phyloP scores from a whole-genome alignment of 2,329 filamentous ascomycete genomes.

The Botrytis byssoidea region DNA sequence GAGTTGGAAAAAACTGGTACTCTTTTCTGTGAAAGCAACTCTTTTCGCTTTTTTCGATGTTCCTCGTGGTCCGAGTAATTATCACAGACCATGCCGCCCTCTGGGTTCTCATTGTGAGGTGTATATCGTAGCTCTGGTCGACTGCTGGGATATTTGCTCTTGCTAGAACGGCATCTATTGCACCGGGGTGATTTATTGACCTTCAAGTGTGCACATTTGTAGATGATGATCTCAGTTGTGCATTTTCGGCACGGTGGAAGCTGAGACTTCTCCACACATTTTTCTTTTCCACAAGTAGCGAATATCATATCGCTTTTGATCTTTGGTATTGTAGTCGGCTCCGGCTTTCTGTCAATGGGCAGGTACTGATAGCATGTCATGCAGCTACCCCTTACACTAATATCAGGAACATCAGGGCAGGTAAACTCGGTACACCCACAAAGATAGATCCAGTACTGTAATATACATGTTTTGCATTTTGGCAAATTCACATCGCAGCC shows the following conservation, averaged over 20 bases:
- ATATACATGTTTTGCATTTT: not conserved
- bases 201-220: not conserved
- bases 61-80: not conserved
- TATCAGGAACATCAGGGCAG: not conserved
- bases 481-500: not conserved
- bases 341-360: not conserved
- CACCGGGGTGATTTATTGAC: not conserved
- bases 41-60: not conserved
- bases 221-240: not conserved
- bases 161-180: not conserved
- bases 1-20: too few species aligned
- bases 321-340: not conserved
- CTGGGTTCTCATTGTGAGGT: not conserved
- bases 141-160: not conserved
- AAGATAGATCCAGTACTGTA: not conserved
- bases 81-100: not conserved
- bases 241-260: not conserved
- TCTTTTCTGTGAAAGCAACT: not conserved
- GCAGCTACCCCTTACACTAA: not conserved
- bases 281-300: not conserved
- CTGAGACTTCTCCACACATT: not conserved
- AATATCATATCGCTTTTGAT: not conserved
- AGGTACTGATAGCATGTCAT: not conserved
- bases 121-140: not conserved
- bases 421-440: not conserved